phyloP scores from a whole-genome alignment of 305 asterid species.

The Solanum hybrid region DNA sequence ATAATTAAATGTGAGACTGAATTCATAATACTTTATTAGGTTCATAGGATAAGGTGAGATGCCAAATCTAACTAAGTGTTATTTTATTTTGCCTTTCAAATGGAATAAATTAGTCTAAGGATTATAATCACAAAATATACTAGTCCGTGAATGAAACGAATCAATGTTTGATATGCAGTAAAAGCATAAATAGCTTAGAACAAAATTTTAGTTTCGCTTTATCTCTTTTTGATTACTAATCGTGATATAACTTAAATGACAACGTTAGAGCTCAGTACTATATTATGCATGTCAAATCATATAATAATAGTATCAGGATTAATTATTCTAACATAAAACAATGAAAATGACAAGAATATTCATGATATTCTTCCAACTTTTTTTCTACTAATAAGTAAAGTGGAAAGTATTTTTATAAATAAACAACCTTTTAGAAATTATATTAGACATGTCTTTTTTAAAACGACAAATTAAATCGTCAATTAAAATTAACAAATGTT shows the following conservation, averaged over 20 bases:
- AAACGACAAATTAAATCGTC: background rate
- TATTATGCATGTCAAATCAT: background rate
- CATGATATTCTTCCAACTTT: background rate
- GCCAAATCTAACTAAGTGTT: background rate
- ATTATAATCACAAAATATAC: background rate
- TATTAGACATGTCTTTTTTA: background rate
- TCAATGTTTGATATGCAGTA: background rate
- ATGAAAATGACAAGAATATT: background rate
- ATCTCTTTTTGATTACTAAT: background rate
- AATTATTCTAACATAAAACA: background rate
- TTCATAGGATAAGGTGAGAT: background rate
- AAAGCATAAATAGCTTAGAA: background rate
- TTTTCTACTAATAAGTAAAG: background rate
- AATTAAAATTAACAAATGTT: background rate
- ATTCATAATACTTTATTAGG: background rate
- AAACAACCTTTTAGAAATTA: background rate
- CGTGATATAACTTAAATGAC: background rate
- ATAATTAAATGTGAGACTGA: background rate
- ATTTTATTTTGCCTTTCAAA: background rate
- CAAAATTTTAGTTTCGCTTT: background rate
- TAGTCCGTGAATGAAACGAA: rapidly evolving
- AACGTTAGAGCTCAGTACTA: background rate
- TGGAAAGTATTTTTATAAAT: background rate
- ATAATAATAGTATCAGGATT: background rate
- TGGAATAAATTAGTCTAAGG: background rate